These are phyloP conservation scores for Tetradesmus lagerheimii DNA, from an alignment of 139 green algal species.

Conservation along the genomic window DNA sequence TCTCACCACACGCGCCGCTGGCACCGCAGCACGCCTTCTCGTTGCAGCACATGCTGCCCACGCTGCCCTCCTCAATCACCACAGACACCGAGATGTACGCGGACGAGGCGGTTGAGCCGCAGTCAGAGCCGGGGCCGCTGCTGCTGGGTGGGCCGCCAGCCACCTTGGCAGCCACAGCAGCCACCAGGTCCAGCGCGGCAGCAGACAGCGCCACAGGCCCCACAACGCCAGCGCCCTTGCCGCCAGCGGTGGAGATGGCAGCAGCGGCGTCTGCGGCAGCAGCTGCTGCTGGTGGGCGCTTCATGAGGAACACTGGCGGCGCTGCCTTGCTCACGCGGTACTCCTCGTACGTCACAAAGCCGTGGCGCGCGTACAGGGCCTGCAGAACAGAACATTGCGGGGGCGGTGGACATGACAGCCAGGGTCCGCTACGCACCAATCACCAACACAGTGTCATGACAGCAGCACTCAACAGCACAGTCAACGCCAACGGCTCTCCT, in stretches of 20 bases:
- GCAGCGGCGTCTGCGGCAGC: background rate
- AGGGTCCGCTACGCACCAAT: background rate
- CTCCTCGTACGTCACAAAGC: conserved; percentile 47
- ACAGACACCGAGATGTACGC: background rate
- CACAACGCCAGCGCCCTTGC: background rate
- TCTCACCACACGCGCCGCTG: background rate
- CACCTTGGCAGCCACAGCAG: background rate
- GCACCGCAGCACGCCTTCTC: background rate
- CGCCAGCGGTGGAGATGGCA: background rate
- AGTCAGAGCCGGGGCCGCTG: background rate
- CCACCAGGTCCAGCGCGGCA: background rate
- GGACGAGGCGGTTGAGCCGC: background rate
- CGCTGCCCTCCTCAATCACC: conserved; percentile 3
- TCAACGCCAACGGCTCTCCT: too few species aligned
- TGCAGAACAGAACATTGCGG: background rate
- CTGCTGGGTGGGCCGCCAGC: background rate
- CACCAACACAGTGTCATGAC: background rate
- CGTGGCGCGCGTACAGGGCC: conserved; percentile 50
- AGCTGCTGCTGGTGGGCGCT: conserved; percentile 9
- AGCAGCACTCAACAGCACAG: background rate
- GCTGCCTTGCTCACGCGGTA: background rate
- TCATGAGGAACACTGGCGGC: conserved; percentile 51
- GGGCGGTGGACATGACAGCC: background rate
- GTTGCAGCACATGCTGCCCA: background rate
- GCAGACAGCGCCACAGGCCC: background rate